phyloP scores from a whole-genome alignment of 768 basidiomycete genomes.

The Boletus sp. region DNA sequence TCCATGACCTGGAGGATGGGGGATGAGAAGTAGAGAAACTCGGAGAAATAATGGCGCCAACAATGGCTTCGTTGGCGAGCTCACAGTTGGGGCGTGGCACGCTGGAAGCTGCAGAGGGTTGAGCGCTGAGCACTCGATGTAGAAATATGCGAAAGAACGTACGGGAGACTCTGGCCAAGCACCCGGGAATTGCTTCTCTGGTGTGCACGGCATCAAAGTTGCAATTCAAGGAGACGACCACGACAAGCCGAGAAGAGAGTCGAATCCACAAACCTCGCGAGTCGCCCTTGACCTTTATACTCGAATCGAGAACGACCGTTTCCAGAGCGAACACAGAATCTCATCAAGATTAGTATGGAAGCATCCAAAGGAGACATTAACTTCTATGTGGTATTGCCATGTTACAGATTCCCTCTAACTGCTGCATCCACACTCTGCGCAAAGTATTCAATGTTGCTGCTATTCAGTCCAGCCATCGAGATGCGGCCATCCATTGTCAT shows the following conservation, averaged over 20 bases:
- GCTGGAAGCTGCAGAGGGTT: neutral
- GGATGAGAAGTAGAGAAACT: neutral
- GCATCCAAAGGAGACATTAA: constrained; percentile 16
- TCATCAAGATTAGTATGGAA: constrained; percentile 23
- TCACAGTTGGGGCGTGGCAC: neutral
- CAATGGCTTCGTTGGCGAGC: neutral
- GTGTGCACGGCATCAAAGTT: constrained; percentile 18
- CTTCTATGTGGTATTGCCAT: constrained; percentile 25
- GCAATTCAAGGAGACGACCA: constrained; percentile 11
- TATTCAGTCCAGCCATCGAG: constrained; percentile 90
- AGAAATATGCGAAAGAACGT: constrained; percentile 4
- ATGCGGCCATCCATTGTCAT: constrained; percentile 94
- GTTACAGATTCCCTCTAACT: constrained; percentile 71
- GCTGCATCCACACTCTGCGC: constrained; percentile 82
- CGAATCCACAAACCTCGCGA: constrained; percentile 16
- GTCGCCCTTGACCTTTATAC: constrained; percentile 13
- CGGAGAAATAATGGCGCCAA: neutral
- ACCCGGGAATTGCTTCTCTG: constrained; percentile 18
- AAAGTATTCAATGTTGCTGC: constrained; percentile 83
- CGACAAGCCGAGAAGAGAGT: neutral
- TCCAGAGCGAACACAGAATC: constrained; percentile 13
- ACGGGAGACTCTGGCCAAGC: constrained; percentile 26
- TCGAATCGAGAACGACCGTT: constrained; percentile 11
- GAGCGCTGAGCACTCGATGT: neutral
- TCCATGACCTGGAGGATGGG: constrained; percentile 17